Evolutionary conservation across 1,284 basidiomycete genomes (phyloP), one percentile per base, ranked within the genome.

Genomic region (Omphalotus olearius): DNA sequence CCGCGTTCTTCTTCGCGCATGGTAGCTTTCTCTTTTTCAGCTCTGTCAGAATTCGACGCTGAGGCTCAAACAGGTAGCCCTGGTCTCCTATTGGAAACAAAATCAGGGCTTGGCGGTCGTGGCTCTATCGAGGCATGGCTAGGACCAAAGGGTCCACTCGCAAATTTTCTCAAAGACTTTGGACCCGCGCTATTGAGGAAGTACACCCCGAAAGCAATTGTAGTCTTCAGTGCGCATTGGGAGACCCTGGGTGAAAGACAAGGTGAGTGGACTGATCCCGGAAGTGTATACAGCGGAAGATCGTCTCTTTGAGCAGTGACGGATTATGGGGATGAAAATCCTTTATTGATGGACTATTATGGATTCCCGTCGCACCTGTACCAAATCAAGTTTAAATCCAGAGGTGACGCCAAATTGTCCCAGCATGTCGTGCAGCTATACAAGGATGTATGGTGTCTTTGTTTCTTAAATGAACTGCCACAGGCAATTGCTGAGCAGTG

Each of bases 151-250:
- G 81, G 85, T 0, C 72, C 78, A 2, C 69, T 88, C 11, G 79
- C 78, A 0, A 61, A 63, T 6, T 91, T 91, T 64, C 66, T 91
- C 52, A 69, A 68, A 42, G 81, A 84, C 55, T 88, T 90, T 65
- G 88, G 88, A 1, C 81, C 82, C 1, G 71, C 72, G 0, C 63
- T 91, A 25, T 60, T 88, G 45, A 63, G 78, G 50, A 89, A 89
- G 64, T 90, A 90, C 65, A 73, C 79, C 38, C 86, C 87, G 1
- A 83, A 81, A 62, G 87, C 78, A 10, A 84, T 90, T 52, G 78
- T 90, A 1, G 85, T 90, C 1, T 88, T 90, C 68, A 88, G 84
- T 58, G 88, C 88, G 14, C 88, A 90, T 60, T 90, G 86, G 86
- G 88, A 91, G 60, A 82, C 84, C 0, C 41, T 51, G 6, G 73